These are phyloP conservation scores for Ophiocordyceps camponoti-leonardi DNA, from an alignment of 2,329 filamentous ascomycete genomes.

Conservation along the genomic window DNA sequence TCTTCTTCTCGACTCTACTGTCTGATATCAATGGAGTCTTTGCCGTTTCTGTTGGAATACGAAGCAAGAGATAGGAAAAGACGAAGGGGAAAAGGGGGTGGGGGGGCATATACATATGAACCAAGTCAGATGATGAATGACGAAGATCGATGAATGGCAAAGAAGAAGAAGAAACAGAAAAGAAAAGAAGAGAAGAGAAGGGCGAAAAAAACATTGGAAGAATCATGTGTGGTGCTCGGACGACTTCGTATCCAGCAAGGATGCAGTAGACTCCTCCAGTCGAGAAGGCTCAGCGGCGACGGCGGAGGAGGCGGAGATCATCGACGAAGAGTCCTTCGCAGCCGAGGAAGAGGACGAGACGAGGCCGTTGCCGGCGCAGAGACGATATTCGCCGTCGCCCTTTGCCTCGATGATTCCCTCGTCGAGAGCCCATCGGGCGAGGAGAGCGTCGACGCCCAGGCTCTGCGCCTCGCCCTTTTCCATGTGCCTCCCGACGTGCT, in stretches of 20 bases:
- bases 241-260: conserved; percentile 8
- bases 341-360: not conserved
- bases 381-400: conserved; percentile 36
- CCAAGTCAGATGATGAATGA: not conserved
- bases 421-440: conserved; percentile 45
- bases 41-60: too few species aligned
- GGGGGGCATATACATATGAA: not conserved
- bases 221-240: conserved; percentile 4
- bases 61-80: not conserved
- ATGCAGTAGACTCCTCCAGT: conserved; percentile 5
- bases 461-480: conserved; percentile 49
- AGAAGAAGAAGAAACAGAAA: not conserved
- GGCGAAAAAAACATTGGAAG: not conserved
- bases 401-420: conserved; percentile 44
- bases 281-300: conserved; percentile 4
- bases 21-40: too few species aligned
- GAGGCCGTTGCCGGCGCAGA: conserved; percentile 18
- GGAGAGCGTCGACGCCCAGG: conserved; percentile 37
- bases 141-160: not conserved
- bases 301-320: conserved; percentile 2
- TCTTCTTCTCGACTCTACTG: too few species aligned
- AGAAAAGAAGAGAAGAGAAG: not conserved
- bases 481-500: conserved; percentile 82
- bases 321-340: conserved; percentile 9
- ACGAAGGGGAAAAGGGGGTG: not conserved